Base-by-base conservation (phyloP, 2,329 filamentous ascomycete genomes). In the Aspergillus tamarii region DNA sequence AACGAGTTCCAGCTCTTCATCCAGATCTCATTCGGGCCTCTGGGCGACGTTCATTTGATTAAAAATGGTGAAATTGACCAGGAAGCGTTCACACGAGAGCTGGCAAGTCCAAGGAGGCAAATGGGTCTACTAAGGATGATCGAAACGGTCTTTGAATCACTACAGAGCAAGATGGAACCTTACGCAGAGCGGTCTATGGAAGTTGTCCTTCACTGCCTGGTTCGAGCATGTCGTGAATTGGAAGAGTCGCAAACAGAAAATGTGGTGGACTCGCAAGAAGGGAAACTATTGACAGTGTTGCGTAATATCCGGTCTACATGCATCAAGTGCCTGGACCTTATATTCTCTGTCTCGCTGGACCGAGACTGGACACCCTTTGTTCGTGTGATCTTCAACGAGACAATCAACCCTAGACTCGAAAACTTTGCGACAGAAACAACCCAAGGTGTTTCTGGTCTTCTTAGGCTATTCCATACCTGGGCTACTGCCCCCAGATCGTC, bases 61-160 rank as follows among this genome's bases (percentile, higher is more conserved):
- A 82, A 86, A 58, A 78, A 84, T 12, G 74, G 80, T 1, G 70
- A 79, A 6, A 71, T 87, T 8, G 79, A 85, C 3, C 82, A 86
- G 57, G 81, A 84, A 61, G 74, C 83, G 1, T 85, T 93, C 56
- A 76, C 82, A 1, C 79, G 84, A 32, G 86, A 91, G 52, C 66
- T 90, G 14, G 79, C 94, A 30, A 85, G 87, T 19, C 80, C 86
- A 12, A 88, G 94, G 71, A 95, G 94, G 77, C 94, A 97, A 77
- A 86, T 95, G 63, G 95, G 96, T 82, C 88, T 97, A 74, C 81
- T 97, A 58, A 96, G 96, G 74, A 95, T 98, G 92, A 84, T 95
- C 57, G 89, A 93, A 64, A 89, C 94, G 12, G 88, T 98, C 75
- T 88, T 98, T 64, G 90, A 91, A 62, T 93, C 95, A 59, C 85